Percentiles rank a stretch among this genome's conserved stretches.
phyloP scores from a whole-genome alignment of 495 filamentous ascomycete genomes.

The Pyrenopolyporus hunteri region DNA sequence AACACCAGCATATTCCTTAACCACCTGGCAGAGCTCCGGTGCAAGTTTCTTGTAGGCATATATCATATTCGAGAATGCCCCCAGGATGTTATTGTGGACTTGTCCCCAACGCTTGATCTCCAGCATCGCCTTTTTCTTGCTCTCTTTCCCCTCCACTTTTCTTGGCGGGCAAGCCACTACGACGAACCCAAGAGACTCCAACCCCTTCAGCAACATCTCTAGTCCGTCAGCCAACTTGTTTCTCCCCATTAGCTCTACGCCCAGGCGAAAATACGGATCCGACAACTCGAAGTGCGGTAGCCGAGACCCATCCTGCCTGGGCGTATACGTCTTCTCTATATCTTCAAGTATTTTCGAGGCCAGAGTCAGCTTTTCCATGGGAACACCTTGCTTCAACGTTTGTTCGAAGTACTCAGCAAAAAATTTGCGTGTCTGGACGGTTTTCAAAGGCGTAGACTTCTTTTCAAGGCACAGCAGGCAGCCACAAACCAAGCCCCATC shows the following conservation, averaged over 20 bases:
- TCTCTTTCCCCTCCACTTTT: background rate
- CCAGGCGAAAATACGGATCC: conserved; percentile 39
- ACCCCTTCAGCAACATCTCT: conserved; percentile 35
- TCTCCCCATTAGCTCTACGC: conserved; percentile 20
- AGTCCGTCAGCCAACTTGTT: conserved; percentile 34
- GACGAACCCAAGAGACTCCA: conserved; percentile 51
- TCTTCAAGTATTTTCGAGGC: conserved; percentile 30
- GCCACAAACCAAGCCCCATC: conserved; percentile 55
- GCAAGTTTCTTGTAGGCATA: conserved; percentile 40
- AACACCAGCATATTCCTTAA: conserved; percentile 44
- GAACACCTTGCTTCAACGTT: background rate
- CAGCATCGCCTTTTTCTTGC: conserved; percentile 17
- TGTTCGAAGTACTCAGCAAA: background rate
- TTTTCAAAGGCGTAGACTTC: conserved; percentile 18
- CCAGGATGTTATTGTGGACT: conserved; percentile 38
- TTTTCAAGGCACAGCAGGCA: conserved; percentile 48
- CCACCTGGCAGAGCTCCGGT: conserved; percentile 38
- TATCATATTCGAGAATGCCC: conserved; percentile 47
- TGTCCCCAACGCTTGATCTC: conserved; percentile 53
- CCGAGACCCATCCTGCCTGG: conserved; percentile 39
- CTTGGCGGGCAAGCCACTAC: conserved; percentile 44
- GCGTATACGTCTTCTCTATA: conserved; percentile 44
- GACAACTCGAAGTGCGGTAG: conserved; percentile 45
- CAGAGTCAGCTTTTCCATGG: conserved; percentile 7
- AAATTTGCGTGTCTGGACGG: background rate